Conservation (phyloP, 345 rosid genomes). For the Eucalyptus decipiens region DNA sequence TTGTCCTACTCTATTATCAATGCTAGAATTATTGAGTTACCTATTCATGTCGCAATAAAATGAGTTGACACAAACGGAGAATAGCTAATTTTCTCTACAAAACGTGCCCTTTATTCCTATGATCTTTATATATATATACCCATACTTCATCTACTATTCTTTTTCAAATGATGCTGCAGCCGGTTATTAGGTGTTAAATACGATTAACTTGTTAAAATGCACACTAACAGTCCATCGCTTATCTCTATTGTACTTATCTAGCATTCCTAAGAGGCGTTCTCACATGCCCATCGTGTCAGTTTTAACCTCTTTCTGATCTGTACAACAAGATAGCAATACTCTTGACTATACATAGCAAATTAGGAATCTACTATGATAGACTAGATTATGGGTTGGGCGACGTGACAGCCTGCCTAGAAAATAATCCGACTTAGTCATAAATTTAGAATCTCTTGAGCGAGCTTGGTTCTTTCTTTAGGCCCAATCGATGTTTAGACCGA, state of each 20-base stretch:
- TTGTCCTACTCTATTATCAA: neutral
- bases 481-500: neutral
- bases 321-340: neutral
- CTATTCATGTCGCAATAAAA: neutral
- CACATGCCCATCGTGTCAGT: neutral
- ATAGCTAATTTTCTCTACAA: neutral
- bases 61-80: neutral
- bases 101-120: neutral
- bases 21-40: neutral
- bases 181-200: neutral
- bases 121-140: neutral
- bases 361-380: neutral
- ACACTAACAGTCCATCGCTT: neutral
- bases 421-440: fast-evolving
- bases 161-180: neutral
- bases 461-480: neutral
- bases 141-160: neutral
- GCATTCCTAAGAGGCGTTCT: neutral
- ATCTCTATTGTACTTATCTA: neutral
- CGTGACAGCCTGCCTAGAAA: fast-evolving
- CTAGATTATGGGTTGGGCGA: neutral
- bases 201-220: neutral
- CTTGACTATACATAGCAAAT: neutral
- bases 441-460: neutral
- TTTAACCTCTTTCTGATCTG: fast-evolving